These are phyloP conservation scores for Nicotiana tabacum DNA, from an alignment of 257 asterid genomes.

Conservation along the genomic window DNA sequence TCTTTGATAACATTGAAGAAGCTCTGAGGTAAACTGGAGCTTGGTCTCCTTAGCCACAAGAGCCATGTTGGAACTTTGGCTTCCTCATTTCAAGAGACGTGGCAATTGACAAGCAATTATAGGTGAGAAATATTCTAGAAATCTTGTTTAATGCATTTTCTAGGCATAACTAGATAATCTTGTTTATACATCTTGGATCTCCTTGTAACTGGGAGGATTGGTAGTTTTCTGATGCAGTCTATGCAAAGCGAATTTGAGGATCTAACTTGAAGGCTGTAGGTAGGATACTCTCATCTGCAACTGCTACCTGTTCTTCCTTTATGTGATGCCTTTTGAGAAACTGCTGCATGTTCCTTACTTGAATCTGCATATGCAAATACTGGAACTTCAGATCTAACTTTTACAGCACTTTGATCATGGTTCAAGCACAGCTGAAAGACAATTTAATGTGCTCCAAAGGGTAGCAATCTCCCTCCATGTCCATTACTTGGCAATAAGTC, in stretches of 20 bases:
- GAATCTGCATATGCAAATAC: neutral
- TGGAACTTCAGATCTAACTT: neutral
- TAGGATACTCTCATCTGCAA: neutral
- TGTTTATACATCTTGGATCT: neutral
- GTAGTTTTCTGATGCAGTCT: neutral
- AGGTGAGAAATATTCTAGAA: conserved; percentile 3
- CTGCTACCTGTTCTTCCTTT: neutral
- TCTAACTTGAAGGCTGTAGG: neutral
- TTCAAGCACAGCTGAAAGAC: neutral
- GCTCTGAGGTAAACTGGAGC: conserved; percentile 16
- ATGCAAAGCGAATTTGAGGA: neutral
- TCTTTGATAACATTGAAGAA: conserved; percentile 14
- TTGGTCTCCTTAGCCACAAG: conserved; percentile 14
- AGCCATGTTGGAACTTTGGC: neutral
- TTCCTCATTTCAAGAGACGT: neutral
- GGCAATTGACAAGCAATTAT: conserved; percentile 1
- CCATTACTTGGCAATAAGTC: neutral
- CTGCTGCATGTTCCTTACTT: neutral
- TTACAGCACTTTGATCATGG: neutral
- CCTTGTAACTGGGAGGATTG: neutral
- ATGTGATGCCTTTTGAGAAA: conserved; percentile 5
- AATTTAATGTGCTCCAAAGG: neutral
- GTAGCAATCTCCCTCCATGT: neutral
- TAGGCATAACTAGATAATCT: neutral
- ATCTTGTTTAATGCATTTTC: neutral